Evolutionary conservation across 2,329 filamentous ascomycete species (phyloP).

Genomic region (Pseudocercospora cruenta): DNA sequence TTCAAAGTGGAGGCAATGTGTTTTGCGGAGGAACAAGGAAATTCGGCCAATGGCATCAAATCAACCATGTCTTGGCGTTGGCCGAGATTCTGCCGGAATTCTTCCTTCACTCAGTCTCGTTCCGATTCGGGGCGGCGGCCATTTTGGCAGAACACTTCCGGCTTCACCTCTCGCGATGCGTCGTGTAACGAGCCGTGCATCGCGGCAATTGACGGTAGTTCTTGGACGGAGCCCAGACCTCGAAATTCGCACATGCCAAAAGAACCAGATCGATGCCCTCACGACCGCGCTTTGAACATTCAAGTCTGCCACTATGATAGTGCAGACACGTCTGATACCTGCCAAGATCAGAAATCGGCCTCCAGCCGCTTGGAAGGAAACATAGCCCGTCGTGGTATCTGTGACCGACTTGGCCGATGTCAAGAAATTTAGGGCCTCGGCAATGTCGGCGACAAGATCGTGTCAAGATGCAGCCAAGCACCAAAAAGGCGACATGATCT

Average conservation of each 20-base stretch:
- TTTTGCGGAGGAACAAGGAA: not conserved
- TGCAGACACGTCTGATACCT: too few species aligned
- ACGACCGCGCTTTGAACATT: too few species aligned
- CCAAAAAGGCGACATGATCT: slow-evolving; percentile 12
- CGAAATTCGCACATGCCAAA: too few species aligned
- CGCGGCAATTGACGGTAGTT: not conserved
- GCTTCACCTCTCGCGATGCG: not conserved
- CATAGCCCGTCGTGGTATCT: not conserved
- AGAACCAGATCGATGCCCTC: too few species aligned
- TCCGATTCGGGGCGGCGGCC: not conserved
- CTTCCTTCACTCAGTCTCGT: not conserved
- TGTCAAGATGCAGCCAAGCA: slow-evolving; percentile 17
- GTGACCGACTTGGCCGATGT: not conserved
- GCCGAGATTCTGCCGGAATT: not conserved
- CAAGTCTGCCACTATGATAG: too few species aligned
- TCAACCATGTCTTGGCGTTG: not conserved
- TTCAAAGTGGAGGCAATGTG: not conserved
- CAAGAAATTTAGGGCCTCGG: slow-evolving; percentile 10
- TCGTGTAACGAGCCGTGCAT: not conserved
- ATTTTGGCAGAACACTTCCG: too few species aligned
- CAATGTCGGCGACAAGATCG: slow-evolving; percentile 10
- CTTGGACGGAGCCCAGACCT: too few species aligned
- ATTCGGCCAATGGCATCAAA: not conserved
- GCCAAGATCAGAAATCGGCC: too few species aligned
- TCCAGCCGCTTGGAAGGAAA: too few species aligned